Percentiles rank a stretch among this genome's conserved stretches.
These are phyloP conservation scores for Pleurotus pulmonarius DNA, from an alignment of 768 basidiomycete genomes.

Conservation along the genomic window DNA sequence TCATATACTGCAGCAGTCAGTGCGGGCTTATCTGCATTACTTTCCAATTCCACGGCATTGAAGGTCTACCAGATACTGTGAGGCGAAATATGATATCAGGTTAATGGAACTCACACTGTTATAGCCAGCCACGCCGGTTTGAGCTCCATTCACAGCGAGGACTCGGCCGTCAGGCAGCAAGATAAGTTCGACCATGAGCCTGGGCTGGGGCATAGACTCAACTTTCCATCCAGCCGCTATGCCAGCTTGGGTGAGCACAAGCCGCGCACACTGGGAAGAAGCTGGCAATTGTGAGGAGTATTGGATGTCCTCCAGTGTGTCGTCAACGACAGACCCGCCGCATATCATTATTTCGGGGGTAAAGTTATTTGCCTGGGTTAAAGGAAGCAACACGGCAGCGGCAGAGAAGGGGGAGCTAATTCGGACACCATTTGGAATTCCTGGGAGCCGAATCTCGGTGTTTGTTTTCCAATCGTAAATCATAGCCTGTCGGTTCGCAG, in stretches of 20 bases:
- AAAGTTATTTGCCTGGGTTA: constrained; percentile 32
- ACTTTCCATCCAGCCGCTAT: constrained; percentile 42
- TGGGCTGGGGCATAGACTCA: constrained; percentile 36
- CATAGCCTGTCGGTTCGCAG: constrained; percentile 37
- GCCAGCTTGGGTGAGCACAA: constrained; percentile 36
- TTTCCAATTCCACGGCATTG: constrained; percentile 26
- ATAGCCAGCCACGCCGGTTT: constrained; percentile 37
- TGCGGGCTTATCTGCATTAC: constrained; percentile 36
- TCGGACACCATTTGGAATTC: constrained; percentile 41
- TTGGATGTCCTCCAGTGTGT: constrained; percentile 22
- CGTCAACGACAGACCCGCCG: constrained; percentile 35
- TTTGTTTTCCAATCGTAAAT: constrained; percentile 36
- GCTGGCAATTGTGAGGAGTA: constrained; percentile 35
- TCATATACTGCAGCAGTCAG: constrained; percentile 28
- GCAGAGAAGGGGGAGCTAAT: constrained; percentile 37
- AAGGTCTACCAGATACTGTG: background rate
- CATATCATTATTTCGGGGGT: constrained; percentile 45
- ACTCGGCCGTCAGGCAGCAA: constrained; percentile 37
- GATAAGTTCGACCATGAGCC: constrained; percentile 34
- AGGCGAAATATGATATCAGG: too few relatives aligned
- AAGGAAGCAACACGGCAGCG: constrained; percentile 31
- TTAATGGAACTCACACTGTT: constrained; percentile 20
- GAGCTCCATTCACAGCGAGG: constrained; percentile 39
- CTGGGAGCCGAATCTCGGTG: constrained; percentile 33
- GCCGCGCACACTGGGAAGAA: constrained; percentile 37